Conservation (phyloP, 768 basidiomycete genomes). For the Termitomyces sp. region DNA sequence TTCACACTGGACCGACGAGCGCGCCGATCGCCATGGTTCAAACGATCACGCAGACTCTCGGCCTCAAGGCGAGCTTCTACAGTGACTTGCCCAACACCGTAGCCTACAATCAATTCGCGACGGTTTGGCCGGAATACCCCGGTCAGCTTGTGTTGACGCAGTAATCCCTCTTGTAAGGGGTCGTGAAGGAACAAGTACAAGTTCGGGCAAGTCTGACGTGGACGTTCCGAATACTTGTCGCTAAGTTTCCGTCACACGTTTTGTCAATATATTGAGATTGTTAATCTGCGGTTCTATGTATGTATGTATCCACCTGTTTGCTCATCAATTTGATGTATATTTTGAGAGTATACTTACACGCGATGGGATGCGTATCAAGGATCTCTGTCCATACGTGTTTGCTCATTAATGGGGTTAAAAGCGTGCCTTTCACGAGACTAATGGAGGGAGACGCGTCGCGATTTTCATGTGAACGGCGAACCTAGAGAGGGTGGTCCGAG, state of each 20-base stretch:
- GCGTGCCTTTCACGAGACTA: too few relatives aligned
- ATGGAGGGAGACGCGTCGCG: too few relatives aligned
- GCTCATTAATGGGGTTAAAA: too few relatives aligned
- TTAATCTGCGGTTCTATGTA: neutral
- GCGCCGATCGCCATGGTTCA: constrained; percentile 8
- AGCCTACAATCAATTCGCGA: constrained; percentile 10
- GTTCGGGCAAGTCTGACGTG: too few relatives aligned
- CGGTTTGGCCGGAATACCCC: constrained; percentile 4
- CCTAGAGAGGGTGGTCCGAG: too few relatives aligned
- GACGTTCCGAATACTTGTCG: neutral
- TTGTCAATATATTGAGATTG: neutral
- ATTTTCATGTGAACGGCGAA: too few relatives aligned
- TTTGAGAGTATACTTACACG: neutral
- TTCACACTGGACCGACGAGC: constrained; percentile 24
- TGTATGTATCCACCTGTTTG: too few relatives aligned
- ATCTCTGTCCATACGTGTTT: too few relatives aligned
- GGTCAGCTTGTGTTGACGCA: constrained; percentile 5
- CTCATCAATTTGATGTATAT: neutral
- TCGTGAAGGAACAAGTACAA: neutral
- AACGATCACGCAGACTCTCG: constrained; percentile 16
- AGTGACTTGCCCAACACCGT: constrained; percentile 17
- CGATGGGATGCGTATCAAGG: too few relatives aligned
- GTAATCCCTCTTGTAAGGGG: neutral
- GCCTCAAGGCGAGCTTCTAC: constrained; percentile 24
- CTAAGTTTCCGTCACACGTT: neutral